A percentile compares a stretch with the other conserved stretches of the same genome.
These are phyloP conservation scores for Penicillium argentinense DNA, from an alignment of 495 filamentous ascomycete genomes.

Conservation along the genomic window DNA sequence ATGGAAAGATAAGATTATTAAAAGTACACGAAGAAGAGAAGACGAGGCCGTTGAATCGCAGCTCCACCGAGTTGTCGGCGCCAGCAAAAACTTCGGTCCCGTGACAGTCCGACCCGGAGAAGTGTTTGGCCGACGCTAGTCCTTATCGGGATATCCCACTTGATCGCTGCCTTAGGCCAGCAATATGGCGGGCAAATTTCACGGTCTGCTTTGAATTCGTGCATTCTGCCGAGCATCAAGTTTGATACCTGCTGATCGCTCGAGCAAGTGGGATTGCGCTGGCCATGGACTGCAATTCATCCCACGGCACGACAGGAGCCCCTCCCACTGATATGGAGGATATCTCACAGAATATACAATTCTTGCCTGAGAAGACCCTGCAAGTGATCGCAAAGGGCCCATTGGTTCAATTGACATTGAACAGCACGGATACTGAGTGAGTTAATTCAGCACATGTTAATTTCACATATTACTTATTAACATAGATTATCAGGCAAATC, in stretches of 20 bases:
- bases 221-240: background rate
- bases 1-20: slow-evolving; percentile 24
- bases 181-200: slow-evolving; percentile 24
- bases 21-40: slow-evolving; percentile 24
- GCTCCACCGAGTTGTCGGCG: slow-evolving; percentile 28
- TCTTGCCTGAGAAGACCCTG: slow-evolving; percentile 39
- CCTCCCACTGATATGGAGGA: slow-evolving; percentile 32
- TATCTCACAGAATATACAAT: slow-evolving; percentile 37
- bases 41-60: slow-evolving; percentile 26
- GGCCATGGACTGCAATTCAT: slow-evolving; percentile 26
- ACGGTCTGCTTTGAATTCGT: slow-evolving; percentile 10
- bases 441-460: background rate
- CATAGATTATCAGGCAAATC: slow-evolving; percentile 29
- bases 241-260: too few relatives aligned
- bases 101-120: slow-evolving; percentile 30
- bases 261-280: slow-evolving; percentile 18
- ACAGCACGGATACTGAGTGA: slow-evolving; percentile 38
- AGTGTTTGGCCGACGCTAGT: slow-evolving; percentile 30
- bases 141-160: slow-evolving; percentile 24
- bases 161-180: slow-evolving; percentile 19
- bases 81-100: slow-evolving; percentile 49
- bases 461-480: background rate
- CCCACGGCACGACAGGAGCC: slow-evolving; percentile 10
- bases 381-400: slow-evolving; percentile 40
- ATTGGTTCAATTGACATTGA: slow-evolving; percentile 35